These are phyloP conservation scores for Neospermospora avenae DNA, from an alignment of 2,329 filamentous ascomycete genomes.

Conservation along the genomic window DNA sequence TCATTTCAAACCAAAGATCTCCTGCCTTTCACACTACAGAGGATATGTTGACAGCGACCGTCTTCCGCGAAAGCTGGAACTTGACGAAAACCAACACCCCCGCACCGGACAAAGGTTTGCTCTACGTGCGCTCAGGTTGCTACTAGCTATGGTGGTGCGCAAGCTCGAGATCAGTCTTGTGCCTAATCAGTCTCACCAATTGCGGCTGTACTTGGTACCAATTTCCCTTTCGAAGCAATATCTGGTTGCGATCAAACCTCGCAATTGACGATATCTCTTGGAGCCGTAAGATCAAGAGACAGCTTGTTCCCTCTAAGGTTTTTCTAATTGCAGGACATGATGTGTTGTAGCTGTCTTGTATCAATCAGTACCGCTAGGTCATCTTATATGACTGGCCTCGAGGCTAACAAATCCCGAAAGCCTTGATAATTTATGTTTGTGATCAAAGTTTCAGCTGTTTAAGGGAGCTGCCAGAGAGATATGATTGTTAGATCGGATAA, in stretches of 20 bases:
- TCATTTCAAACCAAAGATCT: background rate
- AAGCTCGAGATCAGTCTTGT: slow-evolving; percentile 22
- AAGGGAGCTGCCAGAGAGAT: no score
- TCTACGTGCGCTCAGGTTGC: slow-evolving; percentile 29
- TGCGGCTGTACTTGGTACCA: slow-evolving; percentile 22
- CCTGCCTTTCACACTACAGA: background rate
- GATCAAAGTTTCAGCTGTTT: no score
- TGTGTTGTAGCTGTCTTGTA: no score
- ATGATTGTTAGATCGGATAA: no score
- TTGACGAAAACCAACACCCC: slow-evolving; percentile 17
- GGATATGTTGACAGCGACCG: slow-evolving; percentile 21
- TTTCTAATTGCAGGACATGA: no score
- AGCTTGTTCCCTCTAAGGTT: background rate
- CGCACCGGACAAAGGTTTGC: slow-evolving; percentile 20
- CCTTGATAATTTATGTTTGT: no score
- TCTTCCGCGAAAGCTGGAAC: slow-evolving; percentile 20
- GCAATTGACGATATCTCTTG: background rate
- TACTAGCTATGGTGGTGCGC: slow-evolving; percentile 19
- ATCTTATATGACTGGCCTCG: no score
- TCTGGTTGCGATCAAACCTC: background rate
- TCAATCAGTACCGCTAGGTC: no score
- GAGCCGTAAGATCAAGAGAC: background rate
- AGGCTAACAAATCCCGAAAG: no score
- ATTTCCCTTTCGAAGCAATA: background rate
- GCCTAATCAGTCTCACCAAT: slow-evolving; percentile 21